These are phyloP conservation scores for Gaultheria prostrata DNA, from an alignment of 148 eudicot species.

Conservation along the genomic window DNA sequence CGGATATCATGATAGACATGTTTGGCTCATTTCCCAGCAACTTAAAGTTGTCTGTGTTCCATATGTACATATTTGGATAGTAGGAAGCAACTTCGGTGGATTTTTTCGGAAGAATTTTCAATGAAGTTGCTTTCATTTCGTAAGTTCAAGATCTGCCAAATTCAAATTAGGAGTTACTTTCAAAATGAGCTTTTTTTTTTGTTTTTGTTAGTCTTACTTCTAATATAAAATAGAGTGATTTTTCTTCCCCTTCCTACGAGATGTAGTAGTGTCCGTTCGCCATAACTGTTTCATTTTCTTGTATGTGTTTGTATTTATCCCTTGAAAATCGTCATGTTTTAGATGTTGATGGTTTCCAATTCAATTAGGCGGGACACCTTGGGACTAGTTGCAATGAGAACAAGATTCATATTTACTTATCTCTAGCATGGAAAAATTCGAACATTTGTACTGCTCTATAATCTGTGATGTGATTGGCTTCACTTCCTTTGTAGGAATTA, in stretches of 20 bases:
- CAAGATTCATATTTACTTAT: background rate
- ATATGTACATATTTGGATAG: background rate
- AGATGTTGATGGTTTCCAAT: background rate
- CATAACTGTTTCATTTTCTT: too few species aligned
- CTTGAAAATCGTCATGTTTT: background rate
- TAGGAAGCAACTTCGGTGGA: background rate
- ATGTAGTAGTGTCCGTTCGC: too few species aligned
- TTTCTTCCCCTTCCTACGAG: too few species aligned
- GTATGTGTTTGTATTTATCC: background rate
- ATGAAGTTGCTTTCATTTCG: background rate
- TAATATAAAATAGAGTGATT: too few species aligned
- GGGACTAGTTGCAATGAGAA: background rate
- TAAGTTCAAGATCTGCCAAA: background rate
- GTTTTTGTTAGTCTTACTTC: too few species aligned
- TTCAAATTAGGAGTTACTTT: background rate
- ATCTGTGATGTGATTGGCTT: constrained; percentile 16
- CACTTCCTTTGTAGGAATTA: constrained; percentile 31
- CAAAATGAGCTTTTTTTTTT: background rate
- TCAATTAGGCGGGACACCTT: background rate
- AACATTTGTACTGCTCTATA: background rate
- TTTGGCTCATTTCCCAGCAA: background rate
- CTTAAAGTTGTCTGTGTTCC: background rate
- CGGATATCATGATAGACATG: background rate
- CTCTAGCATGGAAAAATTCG: background rate
- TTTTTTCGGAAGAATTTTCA: background rate